Percentiles rank a stretch among this genome's conserved stretches.
Evolutionary conservation across 352 stramenopile genomes (phyloP).

Genomic region (Phytopythium delawarense): DNA sequence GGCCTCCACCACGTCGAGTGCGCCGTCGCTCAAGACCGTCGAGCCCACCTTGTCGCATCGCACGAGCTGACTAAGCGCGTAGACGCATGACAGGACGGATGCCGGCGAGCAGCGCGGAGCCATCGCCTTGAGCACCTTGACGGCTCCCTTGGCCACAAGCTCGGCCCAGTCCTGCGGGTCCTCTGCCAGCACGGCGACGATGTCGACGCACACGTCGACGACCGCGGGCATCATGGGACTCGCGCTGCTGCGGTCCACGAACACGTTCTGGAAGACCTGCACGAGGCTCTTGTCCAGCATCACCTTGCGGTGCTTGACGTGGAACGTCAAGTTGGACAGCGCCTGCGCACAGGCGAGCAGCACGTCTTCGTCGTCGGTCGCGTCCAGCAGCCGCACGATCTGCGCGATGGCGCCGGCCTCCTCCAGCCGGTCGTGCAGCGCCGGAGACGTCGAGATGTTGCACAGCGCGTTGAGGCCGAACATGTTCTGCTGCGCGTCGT

Average conservation of each 20-base stretch:
- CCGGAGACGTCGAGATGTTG: slow-evolving; percentile 62
- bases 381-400: slow-evolving; percentile 44
- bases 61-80: slow-evolving; percentile 63
- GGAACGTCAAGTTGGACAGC: slow-evolving; percentile 68
- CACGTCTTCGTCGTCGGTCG: slow-evolving; percentile 41
- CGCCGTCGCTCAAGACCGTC: slow-evolving; percentile 50
- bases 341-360: slow-evolving; percentile 58
- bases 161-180: slow-evolving; percentile 45
- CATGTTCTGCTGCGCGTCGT: slow-evolving; percentile 57
- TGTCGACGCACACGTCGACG: slow-evolving; percentile 58
- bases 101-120: slow-evolving; percentile 16
- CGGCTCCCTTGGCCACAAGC: slow-evolving; percentile 45
- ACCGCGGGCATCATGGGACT: slow-evolving; percentile 18
- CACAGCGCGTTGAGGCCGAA: slow-evolving; percentile 75
- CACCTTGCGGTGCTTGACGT: slow-evolving; percentile 46
- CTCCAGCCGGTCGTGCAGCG: slow-evolving; percentile 69
- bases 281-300: slow-evolving; percentile 60
- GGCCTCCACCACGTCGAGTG: slow-evolving; percentile 49
- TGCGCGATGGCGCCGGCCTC: slow-evolving; percentile 46
- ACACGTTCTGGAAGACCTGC: slow-evolving; percentile 35
- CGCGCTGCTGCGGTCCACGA: slow-evolving; percentile 20
- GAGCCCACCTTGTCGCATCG: slow-evolving; percentile 37
- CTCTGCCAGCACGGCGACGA: slow-evolving; percentile 66
- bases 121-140: slow-evolving; percentile 50
- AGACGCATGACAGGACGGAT: slow-evolving; percentile 50